These are phyloP conservation scores for Ustilago esculenta DNA, from an alignment of 1,284 basidiomycete species.

Conservation along the genomic window DNA sequence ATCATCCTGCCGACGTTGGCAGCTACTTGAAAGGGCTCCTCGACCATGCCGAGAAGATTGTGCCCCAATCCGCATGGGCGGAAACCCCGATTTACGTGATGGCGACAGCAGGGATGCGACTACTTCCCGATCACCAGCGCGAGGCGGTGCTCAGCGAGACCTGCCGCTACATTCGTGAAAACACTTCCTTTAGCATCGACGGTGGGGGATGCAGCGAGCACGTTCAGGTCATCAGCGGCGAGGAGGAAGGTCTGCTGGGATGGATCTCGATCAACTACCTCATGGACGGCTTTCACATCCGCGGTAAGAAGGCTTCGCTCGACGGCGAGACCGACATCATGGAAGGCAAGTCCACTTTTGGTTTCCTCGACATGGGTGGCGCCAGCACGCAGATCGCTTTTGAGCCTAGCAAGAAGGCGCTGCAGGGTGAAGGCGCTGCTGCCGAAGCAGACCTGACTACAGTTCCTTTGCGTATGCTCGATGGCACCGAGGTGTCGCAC, in stretches of 20 bases:
- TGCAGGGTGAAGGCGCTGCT: constrained; percentile 70
- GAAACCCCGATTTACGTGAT: constrained; percentile 91
- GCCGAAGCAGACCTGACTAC: constrained; percentile 41
- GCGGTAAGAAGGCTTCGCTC: constrained; percentile 35
- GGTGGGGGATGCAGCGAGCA: constrained; percentile 78
- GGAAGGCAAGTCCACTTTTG: constrained; percentile 81
- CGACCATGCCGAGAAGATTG: constrained; percentile 80
- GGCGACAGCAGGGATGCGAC: constrained; percentile 96
- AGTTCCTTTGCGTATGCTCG: constrained; percentile 82
- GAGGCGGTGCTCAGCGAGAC: constrained; percentile 78
- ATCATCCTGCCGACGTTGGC: constrained; percentile 76
- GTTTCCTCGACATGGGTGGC: constrained; percentile 99
- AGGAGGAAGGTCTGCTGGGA: constrained; percentile 96
- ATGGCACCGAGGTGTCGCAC: constrained; percentile 86
- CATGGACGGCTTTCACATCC: constrained; percentile 86
- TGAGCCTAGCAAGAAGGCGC: constrained; percentile 73
- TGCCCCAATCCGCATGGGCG: constrained; percentile 83
- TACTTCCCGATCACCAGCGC: constrained; percentile 78
- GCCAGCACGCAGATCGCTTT: constrained; percentile 99
- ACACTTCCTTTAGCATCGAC: constrained; percentile 76
- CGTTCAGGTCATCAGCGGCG: constrained; percentile 93
- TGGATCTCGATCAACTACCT: constrained; percentile 99
- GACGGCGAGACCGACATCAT: constrained; percentile 45
- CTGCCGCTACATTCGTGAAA: constrained; percentile 83
- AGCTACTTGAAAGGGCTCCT: constrained; percentile 84